Evolutionary conservation across 2,329 filamentous ascomycete genomes (phyloP).

Genomic region (Dactylellina drechsleri): DNA sequence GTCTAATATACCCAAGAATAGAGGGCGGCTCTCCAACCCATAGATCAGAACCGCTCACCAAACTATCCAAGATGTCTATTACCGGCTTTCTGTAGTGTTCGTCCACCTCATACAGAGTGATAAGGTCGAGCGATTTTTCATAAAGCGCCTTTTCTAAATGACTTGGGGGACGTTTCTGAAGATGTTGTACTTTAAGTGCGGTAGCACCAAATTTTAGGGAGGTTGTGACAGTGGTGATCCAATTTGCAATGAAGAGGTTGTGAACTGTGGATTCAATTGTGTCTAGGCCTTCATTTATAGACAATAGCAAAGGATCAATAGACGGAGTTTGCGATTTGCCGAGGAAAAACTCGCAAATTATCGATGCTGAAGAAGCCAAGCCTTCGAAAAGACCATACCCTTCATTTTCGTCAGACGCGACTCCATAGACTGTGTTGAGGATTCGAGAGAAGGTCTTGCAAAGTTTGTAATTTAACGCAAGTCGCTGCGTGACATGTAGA

Average conservation of each 20-base stretch:
- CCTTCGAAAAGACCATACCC: constrained; percentile 72
- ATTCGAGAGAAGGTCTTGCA: constrained; percentile 36
- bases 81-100: constrained; percentile 74
- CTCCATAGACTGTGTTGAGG: constrained; percentile 24
- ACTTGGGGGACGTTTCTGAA: constrained; percentile 24
- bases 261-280: constrained; percentile 73
- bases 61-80: constrained; percentile 75
- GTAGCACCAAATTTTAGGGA: constrained; percentile 74
- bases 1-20: constrained; percentile 86
- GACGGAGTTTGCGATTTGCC: constrained; percentile 58
- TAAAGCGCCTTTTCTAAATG: constrained; percentile 82
- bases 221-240: constrained; percentile 72
- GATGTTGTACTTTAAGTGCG: constrained; percentile 66
- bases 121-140: constrained; percentile 79
- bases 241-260: constrained; percentile 67
- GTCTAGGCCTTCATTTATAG: constrained; percentile 66
- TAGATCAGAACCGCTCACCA: constrained; percentile 71
- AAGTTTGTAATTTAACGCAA: constrained; percentile 67
- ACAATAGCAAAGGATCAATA: constrained; percentile 34
- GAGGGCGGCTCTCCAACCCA: constrained; percentile 83
- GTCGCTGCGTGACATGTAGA: constrained; percentile 72
- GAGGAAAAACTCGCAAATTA: constrained; percentile 80
- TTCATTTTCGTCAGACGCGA: constrained; percentile 43
- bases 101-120: constrained; percentile 77
- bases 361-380: constrained; percentile 77